phyloP scores from a whole-genome alignment of 1,284 basidiomycete species.

The Cystobasidium slooffiae region DNA sequence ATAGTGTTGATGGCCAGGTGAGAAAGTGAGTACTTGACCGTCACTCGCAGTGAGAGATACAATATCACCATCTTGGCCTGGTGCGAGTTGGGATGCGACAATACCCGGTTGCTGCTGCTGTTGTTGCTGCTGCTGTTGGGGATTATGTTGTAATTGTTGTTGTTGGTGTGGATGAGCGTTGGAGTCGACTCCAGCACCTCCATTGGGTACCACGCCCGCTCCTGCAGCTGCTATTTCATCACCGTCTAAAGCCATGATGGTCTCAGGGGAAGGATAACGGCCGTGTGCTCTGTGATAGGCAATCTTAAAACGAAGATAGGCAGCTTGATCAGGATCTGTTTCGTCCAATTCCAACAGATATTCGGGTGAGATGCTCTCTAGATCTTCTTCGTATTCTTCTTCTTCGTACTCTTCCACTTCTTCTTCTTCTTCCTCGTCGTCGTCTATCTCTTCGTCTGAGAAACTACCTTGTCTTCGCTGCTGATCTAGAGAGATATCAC shows the following conservation, averaged over 20 bases:
- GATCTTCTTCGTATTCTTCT: conserved; percentile 7
- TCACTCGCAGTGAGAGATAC: conserved; percentile 27
- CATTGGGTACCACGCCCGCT: background rate
- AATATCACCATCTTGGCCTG: conserved; percentile 27
- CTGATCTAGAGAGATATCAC: background rate
- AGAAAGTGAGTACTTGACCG: conserved; percentile 26
- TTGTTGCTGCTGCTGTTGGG: conserved; percentile 27
- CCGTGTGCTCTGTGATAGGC: too few relatives aligned
- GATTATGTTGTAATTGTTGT: conserved; percentile 22
- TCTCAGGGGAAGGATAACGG: background rate
- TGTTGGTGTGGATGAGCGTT: conserved; percentile 24
- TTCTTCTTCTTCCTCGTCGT: conserved; percentile 22
- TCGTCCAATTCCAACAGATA: background rate
- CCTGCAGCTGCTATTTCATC: background rate
- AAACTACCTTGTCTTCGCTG: background rate
- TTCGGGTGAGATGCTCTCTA: background rate
- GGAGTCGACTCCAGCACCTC: conserved; percentile 5
- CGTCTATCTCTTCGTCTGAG: conserved; percentile 13
- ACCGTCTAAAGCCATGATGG: conserved; percentile 21
- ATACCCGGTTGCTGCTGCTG: conserved; percentile 30
- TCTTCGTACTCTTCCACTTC: conserved; percentile 13
- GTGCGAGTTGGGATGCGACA: conserved; percentile 28
- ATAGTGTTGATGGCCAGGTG: conserved; percentile 26
- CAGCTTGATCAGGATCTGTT: background rate
- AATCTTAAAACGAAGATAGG: too few relatives aligned